phyloP scores from a whole-genome alignment of 768 basidiomycete species.

The Coprinellus micaceus region DNA sequence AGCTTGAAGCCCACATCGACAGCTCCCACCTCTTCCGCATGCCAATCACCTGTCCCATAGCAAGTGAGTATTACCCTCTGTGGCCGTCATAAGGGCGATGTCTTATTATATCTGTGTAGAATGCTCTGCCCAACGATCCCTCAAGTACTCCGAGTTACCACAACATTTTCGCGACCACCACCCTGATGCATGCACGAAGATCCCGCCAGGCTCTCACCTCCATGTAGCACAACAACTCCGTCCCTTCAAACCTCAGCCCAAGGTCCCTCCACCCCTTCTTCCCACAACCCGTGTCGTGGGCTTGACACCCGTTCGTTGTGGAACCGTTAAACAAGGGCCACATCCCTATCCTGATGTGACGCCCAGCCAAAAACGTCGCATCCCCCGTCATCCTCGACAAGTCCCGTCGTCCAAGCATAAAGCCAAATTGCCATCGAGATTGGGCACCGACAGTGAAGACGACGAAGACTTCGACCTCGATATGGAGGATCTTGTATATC shows the following conservation, averaged over 20 bases:
- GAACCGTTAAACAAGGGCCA: not conserved
- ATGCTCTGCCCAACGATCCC: not conserved
- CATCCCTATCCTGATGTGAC: not conserved
- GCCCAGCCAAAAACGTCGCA: not conserved
- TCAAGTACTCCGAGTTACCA: slow-evolving; percentile 1
- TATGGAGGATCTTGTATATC: not conserved
- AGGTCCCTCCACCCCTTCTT: not conserved
- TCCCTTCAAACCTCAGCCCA: not conserved
- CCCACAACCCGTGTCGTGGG: not conserved
- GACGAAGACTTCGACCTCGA: slow-evolving; percentile 10
- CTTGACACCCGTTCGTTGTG: not conserved
- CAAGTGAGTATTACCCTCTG: slow-evolving; percentile 16
- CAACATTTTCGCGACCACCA: slow-evolving; percentile 5
- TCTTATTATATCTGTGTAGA: slow-evolving; percentile 1
- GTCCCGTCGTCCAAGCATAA: not conserved
- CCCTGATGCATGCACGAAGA: slow-evolving; percentile 1
- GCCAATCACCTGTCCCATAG: slow-evolving; percentile 23
- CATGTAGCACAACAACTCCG: not conserved
- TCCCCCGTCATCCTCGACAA: slow-evolving; percentile 5
- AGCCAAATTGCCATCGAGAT: not conserved
- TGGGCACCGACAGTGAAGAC: not conserved
- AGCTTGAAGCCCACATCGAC: slow-evolving; percentile 22
- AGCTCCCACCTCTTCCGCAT: slow-evolving; percentile 24
- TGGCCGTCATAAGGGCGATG: not conserved
- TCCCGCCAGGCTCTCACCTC: not conserved